Evolutionary conservation across 768 basidiomycete species (phyloP), one percentile per base, ranked within the genome.

Genomic region (Rhodotorula diobovata): DNA sequence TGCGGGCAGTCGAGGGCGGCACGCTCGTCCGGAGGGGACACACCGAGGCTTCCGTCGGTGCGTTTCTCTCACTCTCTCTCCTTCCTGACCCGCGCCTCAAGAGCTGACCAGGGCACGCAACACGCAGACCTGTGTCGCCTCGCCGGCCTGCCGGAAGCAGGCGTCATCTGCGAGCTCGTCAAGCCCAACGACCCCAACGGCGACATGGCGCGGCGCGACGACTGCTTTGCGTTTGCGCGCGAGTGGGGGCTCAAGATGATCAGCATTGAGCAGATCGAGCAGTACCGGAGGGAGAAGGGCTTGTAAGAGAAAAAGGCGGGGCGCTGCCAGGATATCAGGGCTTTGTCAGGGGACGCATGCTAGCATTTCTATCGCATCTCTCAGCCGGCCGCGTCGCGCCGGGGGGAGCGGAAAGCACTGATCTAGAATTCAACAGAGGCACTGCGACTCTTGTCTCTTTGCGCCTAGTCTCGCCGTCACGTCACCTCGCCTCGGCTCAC

Each of bases 131-230:
- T 99, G 12, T 98, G 95, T 79, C 80, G 81, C 56, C 83, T 97
- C 55, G 87, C 93, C 7, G 84, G 85, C 56, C 85, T 85, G 66
- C 85, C 86, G 8, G 81, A 82, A 10, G 91, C 88, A 0, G 95
- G 93, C 12, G 84, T 98, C 0, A 85, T 99, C 45, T 98, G 96
- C 79, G 96, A 99, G 80, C 82, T 98, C 48, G 93, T 98, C 25
- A 95, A 97, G 64, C 81, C 83, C 65, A 92, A 97, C 74, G 89
- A 97, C 79, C 85, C 85, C 23, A 81, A 85, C 75, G 96, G 96
- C 0, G 87, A 85, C 25, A 99, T 99, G 96, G 91, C 93, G n/a
- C 84, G 94, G 28, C 82, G 93, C 46, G 94, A 98, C 77, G 94
- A 93, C 77, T 95, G 94, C 78, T 85, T 92, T 72, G 85, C 86